Evolutionary conservation across 805 yeast species (phyloP).

Genomic region (Lipomyces mesembrius): DNA sequence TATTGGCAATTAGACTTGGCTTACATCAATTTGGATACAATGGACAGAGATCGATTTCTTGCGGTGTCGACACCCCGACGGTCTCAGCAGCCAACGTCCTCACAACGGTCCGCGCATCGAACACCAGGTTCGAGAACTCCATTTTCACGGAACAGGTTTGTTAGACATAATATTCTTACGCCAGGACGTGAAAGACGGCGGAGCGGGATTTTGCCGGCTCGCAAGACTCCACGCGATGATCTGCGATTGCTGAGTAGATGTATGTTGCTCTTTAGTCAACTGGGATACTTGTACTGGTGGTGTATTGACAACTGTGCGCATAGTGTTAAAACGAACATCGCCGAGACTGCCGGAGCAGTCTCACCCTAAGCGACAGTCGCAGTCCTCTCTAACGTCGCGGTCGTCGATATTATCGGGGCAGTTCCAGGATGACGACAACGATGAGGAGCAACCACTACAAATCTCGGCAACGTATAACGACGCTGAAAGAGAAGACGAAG

Average conservation of each 20-base stretch:
- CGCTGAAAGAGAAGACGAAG: constrained; percentile 1
- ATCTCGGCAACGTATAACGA: neutral
- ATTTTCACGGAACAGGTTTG: neutral
- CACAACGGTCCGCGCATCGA: constrained; percentile 4
- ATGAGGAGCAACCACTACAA: neutral
- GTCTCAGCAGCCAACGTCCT: constrained; percentile 1
- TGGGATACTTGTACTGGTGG: neutral
- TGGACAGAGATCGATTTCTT: neutral
- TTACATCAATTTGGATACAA: neutral
- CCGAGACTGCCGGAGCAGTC: neutral
- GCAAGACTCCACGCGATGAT: constrained; percentile 35
- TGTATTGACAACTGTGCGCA: neutral
- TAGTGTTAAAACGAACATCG: neutral
- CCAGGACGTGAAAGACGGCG: constrained; percentile 28
- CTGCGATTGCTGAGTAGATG: constrained; percentile 30
- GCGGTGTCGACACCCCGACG: constrained; percentile 14
- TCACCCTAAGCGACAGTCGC: constrained; percentile 1
- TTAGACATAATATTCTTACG: constrained; percentile 26
- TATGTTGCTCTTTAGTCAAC: neutral
- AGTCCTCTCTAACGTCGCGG: constrained; percentile 2
- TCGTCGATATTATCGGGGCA: neutral
- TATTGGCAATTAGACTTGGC: neutral
- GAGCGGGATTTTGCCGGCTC: constrained; percentile 4
- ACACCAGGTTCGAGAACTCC: constrained; percentile 17
- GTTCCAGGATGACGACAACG: neutral